Evolutionary conservation across 2,329 filamentous ascomycete species (phyloP), one percentile per base, ranked within the genome.

Genomic region (Ascomycota sp.): DNA sequence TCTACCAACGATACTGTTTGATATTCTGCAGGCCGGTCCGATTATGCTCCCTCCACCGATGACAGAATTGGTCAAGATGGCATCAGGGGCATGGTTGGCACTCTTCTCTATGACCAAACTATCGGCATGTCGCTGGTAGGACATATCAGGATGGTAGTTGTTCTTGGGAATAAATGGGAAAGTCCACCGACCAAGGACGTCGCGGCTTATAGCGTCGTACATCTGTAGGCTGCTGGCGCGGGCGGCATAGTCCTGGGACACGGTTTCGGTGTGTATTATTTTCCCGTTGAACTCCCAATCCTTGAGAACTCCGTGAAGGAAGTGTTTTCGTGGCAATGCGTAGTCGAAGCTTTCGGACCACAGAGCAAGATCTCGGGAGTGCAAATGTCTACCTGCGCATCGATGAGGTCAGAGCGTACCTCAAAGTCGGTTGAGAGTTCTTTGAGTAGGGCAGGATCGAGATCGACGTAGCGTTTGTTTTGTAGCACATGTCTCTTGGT

Each of bases 311-410:
- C 85, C 85, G 47, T 85, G 80, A 23, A 98, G 55, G 43, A 93
- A 94, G 43, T 92, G 82, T 43, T 75, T 76, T 32, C 85, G 69
- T 1, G 86, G 82, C 7, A 83, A 65, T 48, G 94, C 83, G 50
- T 93, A 95, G 50, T 98, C 86, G 43, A 95, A 98, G 46, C 85
- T 93, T 53, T 98, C 89, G 7, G 83, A 89, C 81, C 89, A 98
- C 33, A 95, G 57, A 7, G 85, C 85, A 26, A 95, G 65, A 94
- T 85, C 46, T 95, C 89, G 0, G 86, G 85, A 1, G 89, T 95
- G 53, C 86, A 95, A 38, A 98, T 95, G 48, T 98, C 89, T 44
- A 98, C 89, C 30, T 81, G 79, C 41, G 82, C 85, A 51, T 98
- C 89, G 36, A 95, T 78, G 34, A 98, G 58, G 52, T 98, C 86